These are phyloP conservation scores for Trametes coccinea DNA, from an alignment of 768 basidiomycete genomes.

Conservation along the genomic window DNA sequence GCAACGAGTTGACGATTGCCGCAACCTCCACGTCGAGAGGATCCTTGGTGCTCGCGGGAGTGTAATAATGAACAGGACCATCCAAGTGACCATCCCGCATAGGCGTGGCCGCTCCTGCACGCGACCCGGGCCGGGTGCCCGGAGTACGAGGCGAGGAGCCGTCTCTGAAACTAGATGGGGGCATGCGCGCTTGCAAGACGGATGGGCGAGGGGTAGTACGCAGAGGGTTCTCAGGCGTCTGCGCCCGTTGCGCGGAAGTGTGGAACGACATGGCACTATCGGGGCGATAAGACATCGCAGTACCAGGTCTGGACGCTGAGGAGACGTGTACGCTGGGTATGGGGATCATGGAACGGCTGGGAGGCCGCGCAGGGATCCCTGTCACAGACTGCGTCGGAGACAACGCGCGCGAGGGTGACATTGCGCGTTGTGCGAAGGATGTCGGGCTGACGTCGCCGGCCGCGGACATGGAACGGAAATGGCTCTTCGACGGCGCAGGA, in stretches of 20 bases:
- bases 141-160: slow-evolving; percentile 53
- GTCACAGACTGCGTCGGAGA: slow-evolving; percentile 52
- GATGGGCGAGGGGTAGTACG: slow-evolving; percentile 49
- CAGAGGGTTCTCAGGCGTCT: slow-evolving; percentile 69
- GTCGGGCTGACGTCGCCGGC: slow-evolving; percentile 45
- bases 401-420: slow-evolving; percentile 66
- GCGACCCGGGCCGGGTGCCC: slow-evolving; percentile 61
- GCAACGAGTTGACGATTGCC: slow-evolving; percentile 67
- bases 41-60: slow-evolving; percentile 66
- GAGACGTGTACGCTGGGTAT: slow-evolving; percentile 72
- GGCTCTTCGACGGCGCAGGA: slow-evolving; percentile 55
- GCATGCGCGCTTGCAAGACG: slow-evolving; percentile 42
- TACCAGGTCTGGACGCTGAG: slow-evolving; percentile 67
- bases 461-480: slow-evolving; percentile 50
- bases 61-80: slow-evolving; percentile 60
- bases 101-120: slow-evolving; percentile 65
- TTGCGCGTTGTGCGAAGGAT: slow-evolving; percentile 55
- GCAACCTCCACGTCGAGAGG: slow-evolving; percentile 85
- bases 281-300: slow-evolving; percentile 68
- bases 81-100: slow-evolving; percentile 42
- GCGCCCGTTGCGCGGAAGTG: slow-evolving; percentile 48
- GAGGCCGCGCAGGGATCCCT: slow-evolving; percentile 63
- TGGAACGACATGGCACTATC: slow-evolving; percentile 54
- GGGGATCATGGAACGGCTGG: slow-evolving; percentile 83
- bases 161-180: slow-evolving; percentile 80